Base-by-base conservation (phyloP, 139 green algal genomes). In the Chara braunii region DNA sequence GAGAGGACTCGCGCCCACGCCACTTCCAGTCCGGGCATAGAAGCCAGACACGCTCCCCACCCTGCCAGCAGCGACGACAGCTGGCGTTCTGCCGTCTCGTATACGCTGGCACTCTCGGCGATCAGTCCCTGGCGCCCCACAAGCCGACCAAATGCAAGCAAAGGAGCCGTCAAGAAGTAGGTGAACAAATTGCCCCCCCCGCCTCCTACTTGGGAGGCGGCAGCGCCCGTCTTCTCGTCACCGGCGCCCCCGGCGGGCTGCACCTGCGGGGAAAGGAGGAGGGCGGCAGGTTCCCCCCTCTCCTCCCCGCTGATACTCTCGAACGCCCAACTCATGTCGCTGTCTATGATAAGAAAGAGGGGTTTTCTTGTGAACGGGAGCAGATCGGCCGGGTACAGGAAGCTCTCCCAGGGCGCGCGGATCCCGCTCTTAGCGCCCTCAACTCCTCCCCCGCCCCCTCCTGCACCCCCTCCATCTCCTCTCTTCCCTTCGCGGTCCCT, bases 261-360 rank as follows among this genome's bases (percentile, higher is more conserved):
- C 8, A 64, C 28, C 14, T 7, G n/a, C 7, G 58, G 43, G 11
- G 58, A 67, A 5, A 67, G 58, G n/a, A 67, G 43, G 43, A 67
- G 29, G 7, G 43, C 58, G 9, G 7, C 48, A 11, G 58, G 58
- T 12, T 67, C 58, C 14, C 42, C 43, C 43, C 42, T 9, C 58
- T 67, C 58, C 7, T 67, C 33, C 6, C 58, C 58, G 5, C 48
- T 64, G n/a, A 67, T 8, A 22, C 14, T 40, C 61, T 70, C 18
- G 24, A 70, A 70, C 51, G 61, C 61, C 18, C 23, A n/a, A 32
- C 61, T 71, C 14, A 26, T 71, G 52, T 87, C 73, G 8, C 51
- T 71, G 65, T 88, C 81, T 12, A 85, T 55, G 3, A 88, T 75
- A 43, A 88, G 69, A 51, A 88, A 65, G 37, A 87, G 53, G 28